Conservation (phyloP, 2,329 filamentous ascomycete genomes). For the Chalaropsis thielavioides region DNA sequence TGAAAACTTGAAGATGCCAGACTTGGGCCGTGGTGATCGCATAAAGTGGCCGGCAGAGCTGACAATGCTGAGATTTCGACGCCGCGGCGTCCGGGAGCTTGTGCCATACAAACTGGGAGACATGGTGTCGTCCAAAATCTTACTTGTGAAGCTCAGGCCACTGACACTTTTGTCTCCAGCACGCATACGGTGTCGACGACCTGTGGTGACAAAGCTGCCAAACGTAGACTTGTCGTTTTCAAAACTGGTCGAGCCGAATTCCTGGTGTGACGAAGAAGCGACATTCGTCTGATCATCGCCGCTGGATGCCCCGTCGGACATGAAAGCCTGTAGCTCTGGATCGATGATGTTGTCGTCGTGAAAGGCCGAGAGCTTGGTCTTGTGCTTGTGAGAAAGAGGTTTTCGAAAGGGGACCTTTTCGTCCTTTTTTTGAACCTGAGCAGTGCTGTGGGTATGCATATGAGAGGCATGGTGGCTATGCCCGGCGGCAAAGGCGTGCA, state of each 20-base stretch:
- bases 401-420: constrained; percentile 16
- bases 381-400: constrained; percentile 58
- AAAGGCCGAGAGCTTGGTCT: constrained; percentile 68
- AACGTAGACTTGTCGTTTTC: constrained; percentile 56
- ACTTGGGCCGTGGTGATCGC: constrained; percentile 56
- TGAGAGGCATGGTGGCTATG: constrained; percentile 1
- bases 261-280: constrained; percentile 42
- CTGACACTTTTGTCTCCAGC: constrained; percentile 62
- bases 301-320: constrained; percentile 79
- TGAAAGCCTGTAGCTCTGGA: constrained; percentile 83
- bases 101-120: constrained; percentile 23
- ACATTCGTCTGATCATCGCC: constrained; percentile 85
- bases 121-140: constrained; percentile 52
- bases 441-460: background rate
- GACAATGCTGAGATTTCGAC: constrained; percentile 71
- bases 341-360: constrained; percentile 98
- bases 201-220: constrained; percentile 54
- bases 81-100: constrained; percentile 29
- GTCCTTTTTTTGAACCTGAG: constrained; percentile 6
- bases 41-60: constrained; percentile 54
- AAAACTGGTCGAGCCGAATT: constrained; percentile 40
- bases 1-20: constrained; percentile 41
- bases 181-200: constrained; percentile 59
- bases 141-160: constrained; percentile 52
- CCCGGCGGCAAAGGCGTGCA: constrained; percentile 9